Evolutionary conservation across 176 grass and related monocot species (phyloP).

Genomic region (Lolium multiflorum): DNA sequence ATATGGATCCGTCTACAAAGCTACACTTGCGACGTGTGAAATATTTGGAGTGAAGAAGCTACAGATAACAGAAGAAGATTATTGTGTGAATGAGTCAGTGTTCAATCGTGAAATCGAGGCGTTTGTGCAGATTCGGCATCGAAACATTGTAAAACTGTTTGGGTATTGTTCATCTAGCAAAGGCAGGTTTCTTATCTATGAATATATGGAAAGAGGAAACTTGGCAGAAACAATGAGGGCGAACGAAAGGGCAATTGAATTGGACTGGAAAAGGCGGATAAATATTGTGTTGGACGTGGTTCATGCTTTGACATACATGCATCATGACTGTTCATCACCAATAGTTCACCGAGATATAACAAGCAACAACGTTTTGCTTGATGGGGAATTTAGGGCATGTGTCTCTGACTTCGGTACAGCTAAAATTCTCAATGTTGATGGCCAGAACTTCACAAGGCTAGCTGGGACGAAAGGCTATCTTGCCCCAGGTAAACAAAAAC

Average conservation of each 20-base stretch:
- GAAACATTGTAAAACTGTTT: background rate
- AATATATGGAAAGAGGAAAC: background rate
- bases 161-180: background rate
- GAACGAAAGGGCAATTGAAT: background rate
- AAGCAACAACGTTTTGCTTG: no score
- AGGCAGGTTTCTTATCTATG: background rate
- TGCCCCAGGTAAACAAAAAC: background rate
- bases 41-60: background rate
- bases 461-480: background rate
- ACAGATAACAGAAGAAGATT: background rate
- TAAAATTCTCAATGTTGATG: background rate
- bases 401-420: background rate
- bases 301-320: no score
- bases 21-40: background rate
- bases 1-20: background rate
- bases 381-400: conserved; percentile 3
- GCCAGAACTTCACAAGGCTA: background rate
- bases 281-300: no score
- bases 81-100: background rate
- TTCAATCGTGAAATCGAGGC: background rate
- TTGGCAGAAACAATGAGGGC: background rate
- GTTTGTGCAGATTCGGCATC: background rate
- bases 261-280: background rate
- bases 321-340: background rate
- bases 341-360: conserved; percentile 1